A percentile compares a stretch with the other conserved stretches of the same genome.
These are phyloP conservation scores for Alternaria ventricosa DNA, from an alignment of 2,329 filamentous ascomycete species.

Conservation along the genomic window DNA sequence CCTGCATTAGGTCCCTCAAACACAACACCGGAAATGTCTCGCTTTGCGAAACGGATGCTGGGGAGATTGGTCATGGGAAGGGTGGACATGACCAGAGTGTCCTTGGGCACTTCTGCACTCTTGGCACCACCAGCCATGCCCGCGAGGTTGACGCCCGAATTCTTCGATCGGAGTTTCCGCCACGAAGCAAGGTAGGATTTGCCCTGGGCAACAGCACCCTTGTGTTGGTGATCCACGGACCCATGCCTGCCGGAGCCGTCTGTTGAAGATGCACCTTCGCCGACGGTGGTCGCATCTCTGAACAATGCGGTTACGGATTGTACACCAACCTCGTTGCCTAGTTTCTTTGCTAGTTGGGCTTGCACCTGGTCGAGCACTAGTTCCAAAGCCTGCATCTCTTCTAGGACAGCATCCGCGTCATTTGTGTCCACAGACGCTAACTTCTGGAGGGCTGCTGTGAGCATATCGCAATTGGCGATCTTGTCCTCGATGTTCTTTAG, in stretches of 20 bases:
- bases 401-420: conserved; percentile 88
- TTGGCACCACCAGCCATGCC: conserved; percentile 53
- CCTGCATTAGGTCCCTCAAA: conserved; percentile 85
- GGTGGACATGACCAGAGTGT: conserved; percentile 62
- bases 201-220: conserved; percentile 49
- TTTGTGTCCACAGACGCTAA: conserved; percentile 83
- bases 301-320: conserved; percentile 76
- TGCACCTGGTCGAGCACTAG: conserved; percentile 86
- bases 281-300: conserved; percentile 65
- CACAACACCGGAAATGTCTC: conserved; percentile 70
- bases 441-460: conserved; percentile 87
- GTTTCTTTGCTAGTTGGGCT: conserved; percentile 74
- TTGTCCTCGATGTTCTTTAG: conserved; percentile 93
- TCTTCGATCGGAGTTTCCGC: conserved; percentile 89
- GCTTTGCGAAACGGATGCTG: conserved; percentile 73
- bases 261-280: conserved; percentile 33
- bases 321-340: conserved; percentile 92
- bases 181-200: conserved; percentile 86
- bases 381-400: conserved; percentile 93
- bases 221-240: conserved; percentile 41
- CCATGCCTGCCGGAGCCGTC: conserved; percentile 35
- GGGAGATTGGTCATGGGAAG: conserved; percentile 74
- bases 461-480: conserved; percentile 84
- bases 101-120: conserved; percentile 55
- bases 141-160: conserved; percentile 65